phyloP scores from a whole-genome alignment of 1,284 basidiomycete species.

The Sanghuangporus baumii region DNA sequence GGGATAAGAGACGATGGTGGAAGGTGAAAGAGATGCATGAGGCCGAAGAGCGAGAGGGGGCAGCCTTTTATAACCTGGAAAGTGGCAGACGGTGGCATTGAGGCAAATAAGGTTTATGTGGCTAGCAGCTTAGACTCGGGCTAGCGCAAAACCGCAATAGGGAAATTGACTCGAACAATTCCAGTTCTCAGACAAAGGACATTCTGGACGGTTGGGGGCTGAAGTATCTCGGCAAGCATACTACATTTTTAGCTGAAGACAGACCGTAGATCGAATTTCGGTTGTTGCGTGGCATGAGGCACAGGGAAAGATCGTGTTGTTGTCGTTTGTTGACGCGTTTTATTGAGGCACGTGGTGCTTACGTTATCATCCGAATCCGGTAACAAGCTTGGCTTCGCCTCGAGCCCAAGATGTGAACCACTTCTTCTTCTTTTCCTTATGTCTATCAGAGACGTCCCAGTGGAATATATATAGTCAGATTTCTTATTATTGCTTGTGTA shows the following conservation, averaged over 20 bases:
- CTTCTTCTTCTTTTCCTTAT: too few relatives aligned
- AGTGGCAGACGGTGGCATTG: not conserved
- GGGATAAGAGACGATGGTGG: not conserved
- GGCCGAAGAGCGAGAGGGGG: not conserved
- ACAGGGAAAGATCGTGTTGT: not conserved
- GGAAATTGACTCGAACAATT: not conserved
- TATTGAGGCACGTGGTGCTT: too few relatives aligned
- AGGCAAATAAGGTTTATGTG: not conserved
- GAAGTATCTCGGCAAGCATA: not conserved
- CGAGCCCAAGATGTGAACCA: too few relatives aligned
- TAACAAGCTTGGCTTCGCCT: too few relatives aligned
- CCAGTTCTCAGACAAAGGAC: not conserved
- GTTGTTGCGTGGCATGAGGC: not conserved
- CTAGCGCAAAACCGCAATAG: not conserved
- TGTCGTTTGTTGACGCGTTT: not conserved
- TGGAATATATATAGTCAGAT: too few relatives aligned
- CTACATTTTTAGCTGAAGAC: not conserved
- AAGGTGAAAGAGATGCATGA: not conserved
- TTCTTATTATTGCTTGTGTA: too few relatives aligned
- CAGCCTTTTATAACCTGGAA: not conserved
- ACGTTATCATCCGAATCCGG: too few relatives aligned
- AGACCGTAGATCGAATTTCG: not conserved
- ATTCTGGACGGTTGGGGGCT: not conserved
- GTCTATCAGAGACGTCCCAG: too few relatives aligned
- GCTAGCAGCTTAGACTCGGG: not conserved